A percentile compares a stretch with the other conserved stretches of the same genome.
Conservation (phyloP, 495 filamentous ascomycete genomes). For the Neurospora sp. region DNA sequence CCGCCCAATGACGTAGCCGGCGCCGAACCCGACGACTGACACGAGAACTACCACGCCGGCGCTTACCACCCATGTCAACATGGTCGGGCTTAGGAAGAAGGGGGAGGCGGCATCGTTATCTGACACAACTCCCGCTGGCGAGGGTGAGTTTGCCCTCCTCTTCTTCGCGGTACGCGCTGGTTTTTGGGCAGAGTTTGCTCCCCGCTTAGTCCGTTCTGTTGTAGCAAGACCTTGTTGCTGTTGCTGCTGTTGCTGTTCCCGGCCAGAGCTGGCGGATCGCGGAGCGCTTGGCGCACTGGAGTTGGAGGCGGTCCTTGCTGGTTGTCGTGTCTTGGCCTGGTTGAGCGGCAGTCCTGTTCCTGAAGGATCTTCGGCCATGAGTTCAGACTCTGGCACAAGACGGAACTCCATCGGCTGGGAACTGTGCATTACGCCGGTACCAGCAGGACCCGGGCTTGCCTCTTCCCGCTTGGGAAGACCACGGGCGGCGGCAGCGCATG, state of each 20-base stretch:
- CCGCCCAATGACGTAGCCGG: conserved; percentile 79
- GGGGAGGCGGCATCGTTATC: neutral
- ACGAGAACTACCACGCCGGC: conserved; percentile 90
- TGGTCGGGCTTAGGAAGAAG: conserved; percentile 51
- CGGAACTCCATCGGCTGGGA: conserved; percentile 47
- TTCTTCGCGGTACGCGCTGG: conserved; percentile 42
- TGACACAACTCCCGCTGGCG: neutral
- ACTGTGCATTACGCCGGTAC: conserved; percentile 29
- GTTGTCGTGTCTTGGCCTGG: conserved; percentile 2
- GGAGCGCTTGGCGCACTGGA: conserved; percentile 23
- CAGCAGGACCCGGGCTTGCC: conserved; percentile 15
- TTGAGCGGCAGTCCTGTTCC: neutral
- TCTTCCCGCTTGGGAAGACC: conserved; percentile 58
- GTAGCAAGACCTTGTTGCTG: conserved; percentile 21
- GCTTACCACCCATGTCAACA: conserved; percentile 85
- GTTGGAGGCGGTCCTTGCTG: conserved; percentile 20
- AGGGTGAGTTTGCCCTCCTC: conserved; percentile 30
- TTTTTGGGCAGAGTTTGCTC: conserved; percentile 28
- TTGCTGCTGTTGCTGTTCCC: conserved; percentile 23
- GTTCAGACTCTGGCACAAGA: conserved; percentile 68
- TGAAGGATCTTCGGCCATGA: conserved; percentile 38
- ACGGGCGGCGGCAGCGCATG: conserved; percentile 80
- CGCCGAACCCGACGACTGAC: conserved; percentile 84
- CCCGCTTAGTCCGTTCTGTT: conserved; percentile 43
- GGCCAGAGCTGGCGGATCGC: conserved; percentile 18